A percentile compares a stretch with the other conserved stretches of the same genome.
Evolutionary conservation across 352 stramenopile species (phyloP).

Genomic region (Phytopythium cucurbitacearum): DNA sequence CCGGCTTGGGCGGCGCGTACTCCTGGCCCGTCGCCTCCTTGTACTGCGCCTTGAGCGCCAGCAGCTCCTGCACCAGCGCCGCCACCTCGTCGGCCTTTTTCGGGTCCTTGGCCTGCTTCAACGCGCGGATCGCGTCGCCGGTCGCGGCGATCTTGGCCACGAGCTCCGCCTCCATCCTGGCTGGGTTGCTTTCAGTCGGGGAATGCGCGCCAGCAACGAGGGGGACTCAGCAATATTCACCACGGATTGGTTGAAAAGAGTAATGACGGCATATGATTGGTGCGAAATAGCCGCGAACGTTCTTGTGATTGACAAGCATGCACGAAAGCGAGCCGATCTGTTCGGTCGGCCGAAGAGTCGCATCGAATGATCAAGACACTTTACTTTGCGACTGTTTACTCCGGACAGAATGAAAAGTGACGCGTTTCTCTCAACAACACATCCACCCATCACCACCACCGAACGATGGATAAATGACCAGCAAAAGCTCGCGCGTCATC

Average conservation of each 20-base stretch:
- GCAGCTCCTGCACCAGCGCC: constrained; percentile 50
- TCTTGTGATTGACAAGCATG: constrained; percentile 1
- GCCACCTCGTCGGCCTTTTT: constrained; percentile 38
- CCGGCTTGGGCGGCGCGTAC: constrained; percentile 40
- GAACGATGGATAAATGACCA: no score
- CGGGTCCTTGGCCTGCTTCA: constrained; percentile 75
- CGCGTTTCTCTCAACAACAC: no score
- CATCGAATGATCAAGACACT: no score
- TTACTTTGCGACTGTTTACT: no score
- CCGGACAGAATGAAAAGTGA: no score
- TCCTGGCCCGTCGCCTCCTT: constrained; percentile 72
- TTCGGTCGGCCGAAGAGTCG: not conserved
- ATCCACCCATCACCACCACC: no score
- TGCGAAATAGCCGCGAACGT: not conserved
- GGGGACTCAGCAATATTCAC: no score
- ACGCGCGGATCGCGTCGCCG: constrained; percentile 68
- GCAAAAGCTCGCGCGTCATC: not conserved
- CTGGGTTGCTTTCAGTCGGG: not conserved
- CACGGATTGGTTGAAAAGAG: constrained; percentile 27
- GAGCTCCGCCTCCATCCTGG: constrained; percentile 28
- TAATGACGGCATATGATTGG: not conserved
- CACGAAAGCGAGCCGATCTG: not conserved
- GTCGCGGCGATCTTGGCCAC: constrained; percentile 68
- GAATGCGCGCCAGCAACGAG: no score
- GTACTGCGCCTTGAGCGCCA: constrained; percentile 75